A percentile compares a stretch with the other conserved stretches of the same genome.
Evolutionary conservation across 345 rosid genomes (phyloP).

Genomic region (Eucalyptus virginea): DNA sequence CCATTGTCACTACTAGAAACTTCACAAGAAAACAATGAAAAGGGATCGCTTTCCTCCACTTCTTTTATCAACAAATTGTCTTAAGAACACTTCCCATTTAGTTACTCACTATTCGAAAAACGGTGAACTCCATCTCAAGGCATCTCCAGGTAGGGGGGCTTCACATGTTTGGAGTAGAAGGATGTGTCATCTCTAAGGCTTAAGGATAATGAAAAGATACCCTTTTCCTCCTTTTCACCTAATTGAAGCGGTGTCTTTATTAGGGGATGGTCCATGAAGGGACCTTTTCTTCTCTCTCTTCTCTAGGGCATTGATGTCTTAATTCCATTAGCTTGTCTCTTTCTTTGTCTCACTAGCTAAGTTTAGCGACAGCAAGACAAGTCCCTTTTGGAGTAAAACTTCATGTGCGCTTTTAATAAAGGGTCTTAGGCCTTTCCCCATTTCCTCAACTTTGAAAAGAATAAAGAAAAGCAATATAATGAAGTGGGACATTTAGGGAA

Average conservation of each 20-base stretch:
- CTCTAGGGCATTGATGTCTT: not conserved
- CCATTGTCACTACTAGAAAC: not conserved
- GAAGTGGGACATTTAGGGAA: not conserved
- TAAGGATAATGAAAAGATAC: not conserved
- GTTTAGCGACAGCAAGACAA: not conserved
- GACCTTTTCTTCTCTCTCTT: not conserved
- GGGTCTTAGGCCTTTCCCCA: not conserved
- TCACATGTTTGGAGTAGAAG: not conserved
- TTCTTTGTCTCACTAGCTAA: not conserved
- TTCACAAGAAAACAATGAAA: not conserved
- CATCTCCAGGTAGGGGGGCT: not conserved
- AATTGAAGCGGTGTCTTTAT: not conserved
- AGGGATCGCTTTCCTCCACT: not conserved
- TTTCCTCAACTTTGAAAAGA: not conserved
- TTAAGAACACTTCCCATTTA: not conserved
- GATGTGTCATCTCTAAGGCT: not conserved
- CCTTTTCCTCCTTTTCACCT: not conserved
- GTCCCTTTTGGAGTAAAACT: not conserved
- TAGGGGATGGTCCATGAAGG: not conserved
- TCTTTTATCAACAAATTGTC: not conserved
- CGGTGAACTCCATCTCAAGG: not conserved
- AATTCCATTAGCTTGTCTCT: not conserved
- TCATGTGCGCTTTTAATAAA: not conserved
- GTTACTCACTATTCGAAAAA: not conserved
- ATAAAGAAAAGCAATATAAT: not conserved